phyloP scores from a whole-genome alignment of 2,329 filamentous ascomycete genomes.

The Paraphaeosphaeria sporulosa region DNA sequence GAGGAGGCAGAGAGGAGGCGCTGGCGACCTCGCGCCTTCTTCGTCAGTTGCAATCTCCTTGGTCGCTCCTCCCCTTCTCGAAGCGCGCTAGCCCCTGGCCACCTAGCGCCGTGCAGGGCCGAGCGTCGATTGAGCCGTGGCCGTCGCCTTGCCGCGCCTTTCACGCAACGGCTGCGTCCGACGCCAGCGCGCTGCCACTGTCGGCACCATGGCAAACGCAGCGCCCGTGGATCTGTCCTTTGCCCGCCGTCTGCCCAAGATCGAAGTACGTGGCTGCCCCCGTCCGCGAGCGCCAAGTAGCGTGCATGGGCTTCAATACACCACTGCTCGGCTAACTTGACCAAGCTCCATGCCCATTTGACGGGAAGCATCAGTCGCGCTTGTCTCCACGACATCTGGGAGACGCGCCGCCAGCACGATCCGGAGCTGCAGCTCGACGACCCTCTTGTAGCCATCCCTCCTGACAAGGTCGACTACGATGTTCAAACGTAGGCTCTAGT shows the following conservation, averaged over 20 bases:
- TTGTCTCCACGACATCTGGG: constrained; percentile 79
- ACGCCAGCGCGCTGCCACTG: constrained; percentile 28
- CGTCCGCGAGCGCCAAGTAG: constrained; percentile 24
- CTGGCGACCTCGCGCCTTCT: constrained; percentile 14
- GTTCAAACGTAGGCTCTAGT: constrained; percentile 65
- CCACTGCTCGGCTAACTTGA: constrained; percentile 34
- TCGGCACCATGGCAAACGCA: constrained; percentile 24
- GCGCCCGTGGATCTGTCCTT: constrained; percentile 37
- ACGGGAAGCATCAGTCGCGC: constrained; percentile 78
- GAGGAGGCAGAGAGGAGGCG: constrained; percentile 4
- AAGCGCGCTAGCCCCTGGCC: constrained; percentile 10
- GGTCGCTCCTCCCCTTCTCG: constrained; percentile 14
- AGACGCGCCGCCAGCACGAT: constrained; percentile 60
- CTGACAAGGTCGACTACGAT: constrained; percentile 75
- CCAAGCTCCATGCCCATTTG: constrained; percentile 79
- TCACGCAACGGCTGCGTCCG: constrained; percentile 27
- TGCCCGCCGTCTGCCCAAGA: constrained; percentile 51
- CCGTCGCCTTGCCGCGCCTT: constrained; percentile 13
- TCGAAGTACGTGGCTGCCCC: constrained; percentile 46
- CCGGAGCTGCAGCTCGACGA: constrained; percentile 67
- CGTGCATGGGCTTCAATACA: constrained; percentile 29
- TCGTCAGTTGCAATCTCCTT: constrained; percentile 22
- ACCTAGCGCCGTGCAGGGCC: background rate
- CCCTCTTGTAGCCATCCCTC: constrained; percentile 72
- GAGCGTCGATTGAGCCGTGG: background rate